Percentiles rank a stretch among this genome's conserved stretches.
Evolutionary conservation across 106 monocot genomes (phyloP).

Genomic region (Apostasia shenzhenica): DNA sequence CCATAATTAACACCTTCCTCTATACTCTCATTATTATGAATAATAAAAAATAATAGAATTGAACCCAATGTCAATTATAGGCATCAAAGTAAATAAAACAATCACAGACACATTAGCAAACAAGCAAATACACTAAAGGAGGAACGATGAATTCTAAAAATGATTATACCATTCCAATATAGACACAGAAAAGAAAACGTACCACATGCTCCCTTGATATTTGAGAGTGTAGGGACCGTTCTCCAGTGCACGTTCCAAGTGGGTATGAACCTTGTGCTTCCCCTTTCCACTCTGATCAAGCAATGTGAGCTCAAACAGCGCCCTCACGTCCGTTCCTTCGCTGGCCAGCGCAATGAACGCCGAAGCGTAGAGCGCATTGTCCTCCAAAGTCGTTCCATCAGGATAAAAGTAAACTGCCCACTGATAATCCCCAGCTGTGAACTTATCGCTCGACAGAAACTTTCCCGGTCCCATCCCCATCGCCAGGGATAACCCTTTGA

Average conservation of each 20-base stretch:
- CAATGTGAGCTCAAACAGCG: slow-evolving; percentile 62
- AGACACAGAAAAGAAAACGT: background rate
- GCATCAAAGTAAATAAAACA: no score
- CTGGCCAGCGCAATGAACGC: slow-evolving; percentile 63
- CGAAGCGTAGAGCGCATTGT: slow-evolving; percentile 54
- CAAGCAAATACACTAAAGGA: no score
- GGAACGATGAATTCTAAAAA: no score
- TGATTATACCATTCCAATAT: no score
- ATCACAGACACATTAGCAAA: no score
- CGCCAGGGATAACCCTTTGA: slow-evolving; percentile 68
- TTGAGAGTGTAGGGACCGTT: slow-evolving; percentile 59
- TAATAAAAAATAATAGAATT: no score
- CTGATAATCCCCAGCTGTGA: slow-evolving; percentile 58
- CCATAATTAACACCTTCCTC: no score
- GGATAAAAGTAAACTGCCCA: slow-evolving; percentile 83
- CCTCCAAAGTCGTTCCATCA: slow-evolving; percentile 75
- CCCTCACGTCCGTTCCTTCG: slow-evolving; percentile 64
- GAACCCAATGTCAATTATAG: no score
- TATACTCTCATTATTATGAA: no score
- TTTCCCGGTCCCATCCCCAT: slow-evolving; percentile 74
- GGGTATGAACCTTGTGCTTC: slow-evolving; percentile 67
- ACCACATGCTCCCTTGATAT: slow-evolving; percentile 69
- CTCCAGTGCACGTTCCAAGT: slow-evolving; percentile 50
- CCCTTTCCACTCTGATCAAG: slow-evolving; percentile 62
- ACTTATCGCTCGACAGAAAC: slow-evolving; percentile 58